A percentile compares a stretch with the other conserved stretches of the same genome.
These are phyloP conservation scores for Pseudogymnoascus sp. DNA, from an alignment of 2,329 filamentous ascomycete species.

Conservation along the genomic window DNA sequence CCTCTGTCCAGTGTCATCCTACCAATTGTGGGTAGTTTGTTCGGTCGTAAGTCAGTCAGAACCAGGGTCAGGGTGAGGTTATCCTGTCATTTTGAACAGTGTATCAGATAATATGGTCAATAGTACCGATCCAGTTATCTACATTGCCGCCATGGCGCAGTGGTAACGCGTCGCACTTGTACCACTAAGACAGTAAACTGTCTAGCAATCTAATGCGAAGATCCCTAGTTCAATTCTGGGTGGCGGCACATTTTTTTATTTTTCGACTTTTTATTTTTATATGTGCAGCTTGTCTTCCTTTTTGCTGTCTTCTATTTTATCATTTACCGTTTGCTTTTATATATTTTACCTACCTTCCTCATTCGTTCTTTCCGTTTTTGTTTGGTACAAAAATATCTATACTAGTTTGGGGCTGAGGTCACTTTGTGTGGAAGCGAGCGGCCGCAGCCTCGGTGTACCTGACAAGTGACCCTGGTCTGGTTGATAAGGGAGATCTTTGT, in stretches of 20 bases:
- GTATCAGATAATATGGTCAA: background rate
- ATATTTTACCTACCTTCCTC: background rate
- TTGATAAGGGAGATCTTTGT: background rate
- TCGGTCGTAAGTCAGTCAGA: background rate
- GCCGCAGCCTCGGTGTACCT: background rate
- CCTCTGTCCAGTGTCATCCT: background rate
- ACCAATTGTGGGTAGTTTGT: background rate
- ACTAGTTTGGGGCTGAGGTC: background rate
- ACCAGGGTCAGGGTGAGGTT: background rate
- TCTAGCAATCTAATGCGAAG: constrained; percentile 7
- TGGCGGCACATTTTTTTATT: constrained; percentile 3
- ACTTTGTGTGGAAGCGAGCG: background rate
- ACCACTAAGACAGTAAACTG: constrained; percentile 9
- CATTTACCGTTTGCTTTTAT: background rate
- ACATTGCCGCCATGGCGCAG: constrained; percentile 7
- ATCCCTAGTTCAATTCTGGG: constrained; percentile 8
- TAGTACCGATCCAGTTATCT: background rate
- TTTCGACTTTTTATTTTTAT: background rate
- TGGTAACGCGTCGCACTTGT: constrained; percentile 9
- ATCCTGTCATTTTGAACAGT: background rate
- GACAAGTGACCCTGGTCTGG: background rate
- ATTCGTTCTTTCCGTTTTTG: background rate
- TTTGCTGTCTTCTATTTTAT: background rate
- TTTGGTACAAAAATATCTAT: background rate
- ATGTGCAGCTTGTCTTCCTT: background rate